Percentiles rank a stretch among this genome's conserved stretches.
These are phyloP conservation scores for Geranium rotundifolium DNA, from an alignment of 345 rosid species.

Conservation along the genomic window DNA sequence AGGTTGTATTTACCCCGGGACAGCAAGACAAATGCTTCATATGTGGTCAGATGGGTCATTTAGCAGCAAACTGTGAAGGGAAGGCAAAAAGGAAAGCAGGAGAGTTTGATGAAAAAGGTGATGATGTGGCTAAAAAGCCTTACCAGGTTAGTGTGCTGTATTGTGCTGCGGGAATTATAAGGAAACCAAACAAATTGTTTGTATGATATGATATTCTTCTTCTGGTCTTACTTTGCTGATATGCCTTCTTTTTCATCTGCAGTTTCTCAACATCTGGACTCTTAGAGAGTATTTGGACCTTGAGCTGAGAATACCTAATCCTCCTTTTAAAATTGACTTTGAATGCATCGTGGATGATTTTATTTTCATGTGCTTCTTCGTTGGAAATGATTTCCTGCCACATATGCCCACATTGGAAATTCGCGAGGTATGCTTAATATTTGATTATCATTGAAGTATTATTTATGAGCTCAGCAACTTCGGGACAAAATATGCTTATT, in stretches of 20 bases:
- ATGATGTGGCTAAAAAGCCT: slow-evolving; percentile 61
- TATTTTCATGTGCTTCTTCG: slow-evolving; percentile 92
- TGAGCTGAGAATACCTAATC: slow-evolving; percentile 57
- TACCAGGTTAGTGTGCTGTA: slow-evolving; percentile 50
- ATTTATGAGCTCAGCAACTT: neutral
- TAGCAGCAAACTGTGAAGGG: slow-evolving; percentile 81
- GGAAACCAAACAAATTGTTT: no score
- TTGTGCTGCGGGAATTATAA: no score
- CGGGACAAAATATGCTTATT: no score
- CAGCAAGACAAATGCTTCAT: slow-evolving; percentile 80
- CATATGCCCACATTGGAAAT: slow-evolving; percentile 98
- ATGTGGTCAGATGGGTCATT: slow-evolving; percentile 94
- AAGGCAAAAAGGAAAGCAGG: slow-evolving; percentile 77
- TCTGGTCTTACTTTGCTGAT: neutral
- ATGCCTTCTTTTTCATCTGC: slow-evolving; percentile 11
- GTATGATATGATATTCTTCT: neutral
- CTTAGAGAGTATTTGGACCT: slow-evolving; percentile 83
- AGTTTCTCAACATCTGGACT: slow-evolving; percentile 90
- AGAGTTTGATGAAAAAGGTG: slow-evolving; percentile 91
- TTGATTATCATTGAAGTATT: neutral
- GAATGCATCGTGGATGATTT: slow-evolving; percentile 88
- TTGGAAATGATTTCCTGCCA: slow-evolving; percentile 95
- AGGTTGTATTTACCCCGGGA: slow-evolving; percentile 74
- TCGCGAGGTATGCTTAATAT: slow-evolving; percentile 65
- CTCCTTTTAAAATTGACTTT: slow-evolving; percentile 38